phyloP scores from a whole-genome alignment of 139 green algal species.

The Limnomonas spitsbergensis region DNA sequence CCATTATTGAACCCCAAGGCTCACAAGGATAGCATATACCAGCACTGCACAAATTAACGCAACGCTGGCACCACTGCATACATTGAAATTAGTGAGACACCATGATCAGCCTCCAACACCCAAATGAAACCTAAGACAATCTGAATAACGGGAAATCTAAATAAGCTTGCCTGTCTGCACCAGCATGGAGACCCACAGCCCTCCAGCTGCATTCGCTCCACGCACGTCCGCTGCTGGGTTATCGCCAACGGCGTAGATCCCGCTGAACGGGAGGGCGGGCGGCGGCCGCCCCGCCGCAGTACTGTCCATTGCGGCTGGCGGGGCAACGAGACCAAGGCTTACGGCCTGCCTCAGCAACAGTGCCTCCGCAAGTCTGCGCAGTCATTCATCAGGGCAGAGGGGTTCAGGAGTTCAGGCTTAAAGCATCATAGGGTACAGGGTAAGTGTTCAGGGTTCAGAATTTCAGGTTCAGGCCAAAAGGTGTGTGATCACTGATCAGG shows the following conservation, averaged over 20 bases:
- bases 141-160: no score
- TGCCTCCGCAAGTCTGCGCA: constrained; percentile 53
- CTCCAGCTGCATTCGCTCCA: constrained; percentile 62
- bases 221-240: constrained; percentile 76
- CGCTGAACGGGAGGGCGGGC: constrained; percentile 30
- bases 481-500: no score
- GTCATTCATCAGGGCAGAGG: no score
- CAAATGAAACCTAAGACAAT: neutral
- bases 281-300: neutral
- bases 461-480: no score
- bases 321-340: constrained; percentile 45
- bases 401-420: no score
- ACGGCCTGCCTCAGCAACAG: constrained; percentile 57
- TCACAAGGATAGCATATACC: no score
- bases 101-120: neutral
- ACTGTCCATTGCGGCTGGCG: no score
- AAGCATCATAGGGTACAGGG: no score
- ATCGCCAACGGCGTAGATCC: constrained; percentile 78
- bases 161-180: constrained; percentile 73
- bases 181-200: constrained; percentile 76
- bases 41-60: neutral
- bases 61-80: no score
- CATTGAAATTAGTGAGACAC: neutral
- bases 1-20: no score
- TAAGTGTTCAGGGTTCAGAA: no score